These are phyloP conservation scores for Theileria annulata DNA, from an alignment of 169 alveolate species.

Conservation along the genomic window DNA sequence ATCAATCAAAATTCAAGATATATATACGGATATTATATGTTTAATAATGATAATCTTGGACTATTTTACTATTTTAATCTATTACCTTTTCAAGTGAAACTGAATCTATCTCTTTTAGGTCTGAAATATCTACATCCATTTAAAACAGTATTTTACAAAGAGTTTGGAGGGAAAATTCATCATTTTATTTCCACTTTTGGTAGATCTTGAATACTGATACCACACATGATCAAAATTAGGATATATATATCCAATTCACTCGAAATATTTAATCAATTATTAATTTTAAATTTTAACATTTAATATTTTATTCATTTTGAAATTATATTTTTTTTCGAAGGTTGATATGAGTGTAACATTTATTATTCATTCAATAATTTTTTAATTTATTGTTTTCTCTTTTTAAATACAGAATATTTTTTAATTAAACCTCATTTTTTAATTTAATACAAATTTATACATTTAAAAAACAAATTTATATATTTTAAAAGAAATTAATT, in stretches of 20 bases:
- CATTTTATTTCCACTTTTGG: not conserved
- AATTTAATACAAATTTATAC: too few species aligned
- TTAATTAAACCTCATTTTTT: not conserved
- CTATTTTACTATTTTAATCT: not conserved
- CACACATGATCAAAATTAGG: not conserved
- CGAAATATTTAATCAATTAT: not conserved
- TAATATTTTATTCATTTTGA: too few species aligned
- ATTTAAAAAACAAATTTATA: too few species aligned
- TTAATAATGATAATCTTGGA: not conserved
- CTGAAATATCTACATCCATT: not conserved
- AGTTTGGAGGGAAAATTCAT: not conserved
- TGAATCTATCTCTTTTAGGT: constrained; percentile 47
- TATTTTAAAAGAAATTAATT: too few species aligned
- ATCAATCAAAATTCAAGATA: not conserved
- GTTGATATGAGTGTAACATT: not conserved
- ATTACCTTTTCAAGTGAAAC: constrained; percentile 53
- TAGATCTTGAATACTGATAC: not conserved
- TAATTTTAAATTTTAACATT: too few species aligned
- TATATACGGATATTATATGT: not conserved
- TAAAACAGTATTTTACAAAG: constrained; percentile 4
- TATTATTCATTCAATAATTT: too few species aligned
- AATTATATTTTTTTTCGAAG: not conserved
- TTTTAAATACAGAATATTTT: not conserved
- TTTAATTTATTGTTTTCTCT: not conserved
- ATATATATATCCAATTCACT: not conserved